Base-by-base conservation (phyloP, 106 monocot species). In the Apostasia ramifera region DNA sequence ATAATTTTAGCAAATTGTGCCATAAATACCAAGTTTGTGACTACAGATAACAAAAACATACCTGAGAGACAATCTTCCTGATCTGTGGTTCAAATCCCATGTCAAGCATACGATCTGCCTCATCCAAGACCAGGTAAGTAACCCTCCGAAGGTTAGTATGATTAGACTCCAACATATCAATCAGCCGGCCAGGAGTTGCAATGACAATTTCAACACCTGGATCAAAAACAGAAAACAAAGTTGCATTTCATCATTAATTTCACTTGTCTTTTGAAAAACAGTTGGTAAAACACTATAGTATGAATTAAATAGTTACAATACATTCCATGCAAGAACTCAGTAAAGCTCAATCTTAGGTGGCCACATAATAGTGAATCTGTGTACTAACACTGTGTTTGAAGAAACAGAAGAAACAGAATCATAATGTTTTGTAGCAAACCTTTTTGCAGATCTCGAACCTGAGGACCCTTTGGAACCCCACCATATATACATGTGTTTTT, bases 11-110 rank as follows among this genome's bases (percentile, higher is more conserved):
- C 26, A 26, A 26, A 26, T 26, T 26, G 26, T 26, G 26, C 26
- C 26, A 26, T 26, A 26, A 26, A 26, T 26, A 26, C 26, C 26
- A 26, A 26, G 26, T 26, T 26, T 26, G 26, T 26, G 26, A 26
- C 26, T 26, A 26, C 26, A 26, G 26, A 26, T 26, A 26, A 26
- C 26, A 26, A 26, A 26, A 66, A 37, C 40, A 57, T 71, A 93
- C 97, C 85, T 98, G 97, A 38, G 83, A 80, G 76, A 98, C 76
- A 76, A 98, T 92, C 82, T 98, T 98, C 78, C 85, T 82, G 41
- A 98, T 98, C 75, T 98, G 97, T 72, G 92, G 97, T 67, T 98
- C 97, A 87, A 98, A 98, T 37, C 97, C 97, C 97, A 98, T 98
- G 75, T 98, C 97, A 38, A 98, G 74, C 97, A 98, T 98, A 44